phyloP scores from a whole-genome alignment of 192 early-diverging fungal genomes.

The Spizellomyces sp. region DNA sequence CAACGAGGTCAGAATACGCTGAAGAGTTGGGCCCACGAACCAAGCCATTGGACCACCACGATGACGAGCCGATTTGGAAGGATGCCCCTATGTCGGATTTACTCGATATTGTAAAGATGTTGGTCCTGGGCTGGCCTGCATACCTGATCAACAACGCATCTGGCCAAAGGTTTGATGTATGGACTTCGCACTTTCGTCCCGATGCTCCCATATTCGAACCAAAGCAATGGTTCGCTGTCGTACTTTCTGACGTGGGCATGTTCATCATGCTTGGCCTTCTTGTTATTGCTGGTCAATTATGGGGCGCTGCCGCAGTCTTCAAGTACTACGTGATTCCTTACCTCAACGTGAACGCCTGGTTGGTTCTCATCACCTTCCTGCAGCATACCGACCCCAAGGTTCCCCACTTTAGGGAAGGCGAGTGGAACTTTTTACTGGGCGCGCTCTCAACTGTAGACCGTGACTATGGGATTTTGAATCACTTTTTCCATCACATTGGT shows the following conservation, averaged over 20 bases:
- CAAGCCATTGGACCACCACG: slow-evolving; percentile 45
- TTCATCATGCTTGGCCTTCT: slow-evolving; percentile 55
- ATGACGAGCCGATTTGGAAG: slow-evolving; percentile 59
- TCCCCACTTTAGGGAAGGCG: slow-evolving; percentile 84
- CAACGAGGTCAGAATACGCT: slow-evolving; percentile 36
- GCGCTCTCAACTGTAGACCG: slow-evolving; percentile 90
- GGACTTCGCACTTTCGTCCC: slow-evolving; percentile 88
- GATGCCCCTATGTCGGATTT: slow-evolving; percentile 75
- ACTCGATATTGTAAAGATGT: slow-evolving; percentile 66
- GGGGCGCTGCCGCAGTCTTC: slow-evolving; percentile 62
- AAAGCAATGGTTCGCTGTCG: slow-evolving; percentile 68
- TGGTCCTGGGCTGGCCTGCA: slow-evolving; percentile 85
- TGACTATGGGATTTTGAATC: slow-evolving; percentile 85
- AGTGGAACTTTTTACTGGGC: slow-evolving; percentile 93
- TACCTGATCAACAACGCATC: slow-evolving; percentile 81
- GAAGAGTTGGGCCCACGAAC: slow-evolving; percentile 31
- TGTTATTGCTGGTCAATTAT: slow-evolving; percentile 52
- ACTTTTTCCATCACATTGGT: slow-evolving; percentile 74
- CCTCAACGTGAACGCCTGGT: slow-evolving; percentile 91
- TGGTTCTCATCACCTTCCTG: slow-evolving; percentile 93
- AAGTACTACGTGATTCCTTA: slow-evolving; percentile 93
- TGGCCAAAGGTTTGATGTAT: slow-evolving; percentile 73
- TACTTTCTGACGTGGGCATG: slow-evolving; percentile 78
- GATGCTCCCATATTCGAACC: slow-evolving; percentile 77
- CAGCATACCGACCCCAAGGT: slow-evolving; percentile 89